These are phyloP conservation scores for Backusella tarrabulga DNA, from an alignment of 192 early-diverging fungal species.

Conservation along the genomic window DNA sequence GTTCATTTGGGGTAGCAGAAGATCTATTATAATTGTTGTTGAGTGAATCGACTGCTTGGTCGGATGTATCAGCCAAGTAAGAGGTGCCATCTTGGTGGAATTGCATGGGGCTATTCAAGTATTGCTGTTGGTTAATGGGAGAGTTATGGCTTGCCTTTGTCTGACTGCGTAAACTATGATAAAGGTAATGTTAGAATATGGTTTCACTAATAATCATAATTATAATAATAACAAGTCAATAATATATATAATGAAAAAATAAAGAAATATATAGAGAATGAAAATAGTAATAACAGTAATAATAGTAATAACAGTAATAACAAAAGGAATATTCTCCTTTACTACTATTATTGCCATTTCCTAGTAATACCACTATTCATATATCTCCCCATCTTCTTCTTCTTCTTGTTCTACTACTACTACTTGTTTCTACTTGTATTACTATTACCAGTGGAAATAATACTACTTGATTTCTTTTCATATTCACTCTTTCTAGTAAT, in stretches of 20 bases:
- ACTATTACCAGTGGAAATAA: neutral
- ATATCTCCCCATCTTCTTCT: neutral
- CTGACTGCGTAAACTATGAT: constrained; percentile 18
- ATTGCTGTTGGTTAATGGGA: constrained; percentile 11
- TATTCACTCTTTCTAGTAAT: neutral
- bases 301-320: neutral
- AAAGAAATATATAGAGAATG: neutral
- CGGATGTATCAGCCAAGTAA: neutral
- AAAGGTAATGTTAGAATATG: neutral
- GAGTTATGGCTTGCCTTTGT: constrained; percentile 10
- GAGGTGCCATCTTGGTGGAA: neutral
- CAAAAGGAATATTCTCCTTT: neutral
- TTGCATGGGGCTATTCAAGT: constrained; percentile 6
- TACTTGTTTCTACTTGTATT: neutral
- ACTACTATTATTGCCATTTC: neutral
- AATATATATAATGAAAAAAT: neutral
- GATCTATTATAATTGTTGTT: neutral
- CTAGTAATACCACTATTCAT: neutral
- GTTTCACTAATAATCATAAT: neutral
- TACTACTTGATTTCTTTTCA: neutral
- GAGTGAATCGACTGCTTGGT: neutral
- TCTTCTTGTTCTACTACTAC: neutral
- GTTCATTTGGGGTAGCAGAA: neutral
- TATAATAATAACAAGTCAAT: neutral
- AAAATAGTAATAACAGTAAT: neutral